A percentile compares a stretch with the other conserved stretches of the same genome.
Evolutionary conservation across 805 yeast species (phyloP).

Genomic region (Zygoascus bituminiphila): DNA sequence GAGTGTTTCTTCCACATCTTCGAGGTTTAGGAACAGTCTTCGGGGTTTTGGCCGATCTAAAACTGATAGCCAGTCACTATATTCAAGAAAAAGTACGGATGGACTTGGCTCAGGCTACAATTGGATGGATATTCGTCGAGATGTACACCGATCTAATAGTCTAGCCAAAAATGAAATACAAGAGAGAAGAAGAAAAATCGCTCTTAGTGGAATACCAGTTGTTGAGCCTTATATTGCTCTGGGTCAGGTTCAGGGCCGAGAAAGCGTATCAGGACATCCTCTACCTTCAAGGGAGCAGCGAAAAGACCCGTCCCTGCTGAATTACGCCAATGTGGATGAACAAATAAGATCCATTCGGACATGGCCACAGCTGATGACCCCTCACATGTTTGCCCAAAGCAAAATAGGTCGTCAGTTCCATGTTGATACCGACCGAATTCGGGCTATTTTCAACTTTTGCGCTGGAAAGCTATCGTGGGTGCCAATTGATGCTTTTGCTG

Average conservation of each 20-base stretch:
- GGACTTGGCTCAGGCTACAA: conserved; percentile 10
- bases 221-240: conserved; percentile 44
- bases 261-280: conserved; percentile 17
- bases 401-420: conserved; percentile 46
- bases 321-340: conserved; percentile 24
- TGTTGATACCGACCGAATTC: conserved; percentile 48
- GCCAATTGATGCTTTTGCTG: conserved; percentile 20
- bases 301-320: conserved; percentile 13
- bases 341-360: conserved; percentile 25
- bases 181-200: conserved; percentile 46
- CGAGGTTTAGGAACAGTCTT: conserved; percentile 6
- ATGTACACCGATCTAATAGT: conserved; percentile 65
- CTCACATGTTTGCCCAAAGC: conserved; percentile 47
- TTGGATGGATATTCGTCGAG: conserved; percentile 51
- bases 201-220: conserved; percentile 50
- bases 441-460: conserved; percentile 58
- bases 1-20: conserved; percentile 13
- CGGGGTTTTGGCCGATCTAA: conserved; percentile 1
- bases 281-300: conserved; percentile 13
- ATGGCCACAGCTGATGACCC: conserved; percentile 37
- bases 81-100: not conserved
- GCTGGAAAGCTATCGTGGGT: conserved; percentile 48
- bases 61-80: not conserved
- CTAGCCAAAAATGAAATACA: conserved; percentile 61
- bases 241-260: conserved; percentile 19